These are phyloP conservation scores for Alloteropsis angusta DNA, from an alignment of 202 grass and related monocot species.

Conservation along the genomic window DNA sequence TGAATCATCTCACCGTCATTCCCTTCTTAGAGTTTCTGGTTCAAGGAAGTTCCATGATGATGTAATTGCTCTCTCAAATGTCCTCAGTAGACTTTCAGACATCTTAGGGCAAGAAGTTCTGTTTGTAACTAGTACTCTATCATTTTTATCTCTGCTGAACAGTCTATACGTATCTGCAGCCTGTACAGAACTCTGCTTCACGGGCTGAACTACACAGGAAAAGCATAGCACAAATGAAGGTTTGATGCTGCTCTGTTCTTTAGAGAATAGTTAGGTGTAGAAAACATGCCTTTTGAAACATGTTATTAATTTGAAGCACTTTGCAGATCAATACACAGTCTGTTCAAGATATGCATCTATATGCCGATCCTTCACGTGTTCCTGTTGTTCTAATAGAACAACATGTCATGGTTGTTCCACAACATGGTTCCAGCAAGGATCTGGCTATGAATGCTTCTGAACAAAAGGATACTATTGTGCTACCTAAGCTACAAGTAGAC, in stretches of 20 bases:
- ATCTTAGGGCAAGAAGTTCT: background rate
- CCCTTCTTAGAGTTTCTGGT: slow-evolving; percentile 54
- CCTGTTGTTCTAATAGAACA: slow-evolving; percentile 96
- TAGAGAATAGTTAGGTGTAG: slow-evolving; percentile 5
- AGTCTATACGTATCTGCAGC: slow-evolving; percentile 35
- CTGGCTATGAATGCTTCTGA: slow-evolving; percentile 35
- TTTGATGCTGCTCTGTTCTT: slow-evolving; percentile 10
- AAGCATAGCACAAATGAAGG: slow-evolving; percentile 98
- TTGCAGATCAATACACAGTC: slow-evolving; percentile 77
- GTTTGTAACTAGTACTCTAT: background rate
- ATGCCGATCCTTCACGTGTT: slow-evolving; percentile 71
- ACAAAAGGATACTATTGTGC: slow-evolving; percentile 54
- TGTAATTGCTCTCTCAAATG: slow-evolving; percentile 42
- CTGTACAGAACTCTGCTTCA: slow-evolving; percentile 60
- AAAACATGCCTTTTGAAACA: background rate
- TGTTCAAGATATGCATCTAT: slow-evolving; percentile 98
- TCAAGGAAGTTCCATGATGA: slow-evolving; percentile 65
- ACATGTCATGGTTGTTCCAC: slow-evolving; percentile 79
- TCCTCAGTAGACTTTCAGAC: background rate
- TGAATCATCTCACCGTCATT: slow-evolving; percentile 68
- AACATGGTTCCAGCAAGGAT: slow-evolving; percentile 57
- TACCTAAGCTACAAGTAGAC: slow-evolving; percentile 50
- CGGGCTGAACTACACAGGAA: slow-evolving; percentile 85
- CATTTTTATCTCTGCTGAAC: slow-evolving; percentile 19
- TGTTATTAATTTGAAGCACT: slow-evolving; percentile 21